Base-by-base conservation (phyloP, 2,329 filamentous ascomycete species). In the Biscogniauxia marginata region DNA sequence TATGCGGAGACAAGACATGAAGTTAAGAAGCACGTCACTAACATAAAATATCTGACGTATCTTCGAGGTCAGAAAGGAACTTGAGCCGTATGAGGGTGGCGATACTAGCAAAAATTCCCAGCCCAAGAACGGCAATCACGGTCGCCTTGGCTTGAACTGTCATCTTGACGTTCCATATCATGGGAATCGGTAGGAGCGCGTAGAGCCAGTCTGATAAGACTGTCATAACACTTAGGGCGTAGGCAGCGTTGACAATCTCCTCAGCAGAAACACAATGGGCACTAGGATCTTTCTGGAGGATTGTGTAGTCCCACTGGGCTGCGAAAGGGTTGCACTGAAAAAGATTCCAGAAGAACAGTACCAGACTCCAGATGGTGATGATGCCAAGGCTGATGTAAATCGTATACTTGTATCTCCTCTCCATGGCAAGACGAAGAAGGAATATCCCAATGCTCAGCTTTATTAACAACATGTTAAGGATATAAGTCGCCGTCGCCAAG, bases 371-470 rank as follows among this genome's bases (percentile, higher is more conserved):
- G 44, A 80, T 65, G 13, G 71, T 65, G 53, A 84, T 73, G 30
- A 83, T 64, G 39, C 73, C 63, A 46, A 84, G 68, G 56, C 77
- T 79, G 48, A 70, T 63, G 60, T 74, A 73, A 5, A 84, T 74
- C 34, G 77, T 78, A 65, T 75, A 80, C 20, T 72, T 77, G 64
- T 83, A 84, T 19, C 75, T 65, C 48, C 70, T 75, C 45, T 75
- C 70, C 3, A 74, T 73, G 1, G 79, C 76, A 16, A 83, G 70
- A 5, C 79, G 74, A 18, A 84, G 67, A 7, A 83, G 73, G 57
- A 82, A 82, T 56, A 83, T 70, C 30, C 76, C 78, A 49, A 84
- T 82, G 68, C 81, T 81, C 50, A 83, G 68, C 68, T 84, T 84
- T 68, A 82, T 77, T 57, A 84, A 77, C 74, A 82, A 77, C 80